Evolutionary conservation across 1,284 basidiomycete genomes (phyloP), one percentile per base, ranked within the genome.

Genomic region (Trametes polyzona): DNA sequence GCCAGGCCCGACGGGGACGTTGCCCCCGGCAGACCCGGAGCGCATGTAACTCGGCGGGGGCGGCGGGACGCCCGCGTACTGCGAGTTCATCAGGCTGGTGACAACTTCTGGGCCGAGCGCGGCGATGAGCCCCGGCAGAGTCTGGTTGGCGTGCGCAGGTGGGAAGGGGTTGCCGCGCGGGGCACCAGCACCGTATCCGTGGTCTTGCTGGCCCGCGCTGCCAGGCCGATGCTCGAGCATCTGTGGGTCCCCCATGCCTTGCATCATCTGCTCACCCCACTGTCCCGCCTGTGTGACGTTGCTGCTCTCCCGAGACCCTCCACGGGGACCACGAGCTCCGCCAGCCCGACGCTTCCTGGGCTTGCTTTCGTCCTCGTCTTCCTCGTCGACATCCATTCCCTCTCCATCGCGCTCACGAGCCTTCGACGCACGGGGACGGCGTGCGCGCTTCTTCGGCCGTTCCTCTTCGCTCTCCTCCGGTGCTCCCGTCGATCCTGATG

Each of bases 391-490:
- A 10, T 62, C 67, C 55, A 55, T 63, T 21, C 60, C 65, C 62
- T 77, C 74, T 9, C 79, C 78, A 50, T 76, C 76, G 65, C 74
- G 73, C 53, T 75, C 76, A 30, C 68, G 67, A 52, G 48, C 76
- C 74, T 72, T 76, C 66, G 67, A 68, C 66, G 67, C 69, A 26
- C 68, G 76, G 21, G 72, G 74, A 61, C 78, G 80, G 62, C 79
- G 78, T 33, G 77, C 73, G 27, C 80, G 76, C 71, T 84, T 88
- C 73, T 76, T 81, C 44, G 82, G 85, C 64, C 82, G 82, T 47
- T 77, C 76, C 58, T 77, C 82, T 40, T 84, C 86, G 58, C 81
- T 84, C 57, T 84, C 86, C 27, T 84, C 73, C 36, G 64, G 84
- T 5, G 77, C 78, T 51, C 72, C 74, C 4, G 70, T 74, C 52